A percentile compares a stretch with the other conserved stretches of the same genome.
These are phyloP conservation scores for Aureococcus anophagefferens DNA, from an alignment of 108 stramenopile species.

Conservation along the genomic window DNA sequence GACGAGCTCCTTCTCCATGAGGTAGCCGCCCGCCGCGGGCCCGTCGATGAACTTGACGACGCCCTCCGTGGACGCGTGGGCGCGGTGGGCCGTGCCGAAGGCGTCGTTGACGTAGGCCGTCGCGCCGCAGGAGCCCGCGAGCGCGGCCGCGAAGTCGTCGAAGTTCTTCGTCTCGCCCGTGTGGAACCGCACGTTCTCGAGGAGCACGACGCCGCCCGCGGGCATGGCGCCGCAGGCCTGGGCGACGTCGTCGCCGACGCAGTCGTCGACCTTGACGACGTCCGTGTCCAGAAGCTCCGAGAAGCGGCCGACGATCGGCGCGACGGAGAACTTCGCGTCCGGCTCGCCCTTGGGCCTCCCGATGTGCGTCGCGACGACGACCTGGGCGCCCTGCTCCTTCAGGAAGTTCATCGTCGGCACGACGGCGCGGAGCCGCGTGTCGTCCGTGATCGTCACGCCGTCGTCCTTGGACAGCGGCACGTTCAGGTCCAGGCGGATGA, in stretches of 20 bases:
- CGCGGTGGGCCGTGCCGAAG: constrained; percentile 98
- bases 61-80: constrained; percentile 92
- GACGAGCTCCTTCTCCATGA: constrained; percentile 89
- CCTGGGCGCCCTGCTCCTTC: constrained; percentile 57
- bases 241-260: constrained; percentile 84
- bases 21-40: constrained; percentile 67
- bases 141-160: constrained; percentile 53
- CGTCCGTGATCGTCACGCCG: constrained; percentile 72
- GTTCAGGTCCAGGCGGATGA: constrained; percentile 78
- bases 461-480: constrained; percentile 72
- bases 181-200: constrained; percentile 96
- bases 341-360: constrained; percentile 77
- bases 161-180: constrained; percentile 79
- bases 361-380: constrained; percentile 72
- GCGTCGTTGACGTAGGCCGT: constrained; percentile 95
- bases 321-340: not conserved
- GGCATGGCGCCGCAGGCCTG: constrained; percentile 51
- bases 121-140: constrained; percentile 72
- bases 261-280: constrained; percentile 63
- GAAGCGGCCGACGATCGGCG: constrained; percentile 60
- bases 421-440: constrained; percentile 71
- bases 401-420: constrained; percentile 65
- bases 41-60: constrained; percentile 64
- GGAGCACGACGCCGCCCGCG: constrained; percentile 68
- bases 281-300: constrained; percentile 51